Evolutionary conservation across 2,329 filamentous ascomycete species (phyloP).

Genomic region (Pseudonectria foliicola): DNA sequence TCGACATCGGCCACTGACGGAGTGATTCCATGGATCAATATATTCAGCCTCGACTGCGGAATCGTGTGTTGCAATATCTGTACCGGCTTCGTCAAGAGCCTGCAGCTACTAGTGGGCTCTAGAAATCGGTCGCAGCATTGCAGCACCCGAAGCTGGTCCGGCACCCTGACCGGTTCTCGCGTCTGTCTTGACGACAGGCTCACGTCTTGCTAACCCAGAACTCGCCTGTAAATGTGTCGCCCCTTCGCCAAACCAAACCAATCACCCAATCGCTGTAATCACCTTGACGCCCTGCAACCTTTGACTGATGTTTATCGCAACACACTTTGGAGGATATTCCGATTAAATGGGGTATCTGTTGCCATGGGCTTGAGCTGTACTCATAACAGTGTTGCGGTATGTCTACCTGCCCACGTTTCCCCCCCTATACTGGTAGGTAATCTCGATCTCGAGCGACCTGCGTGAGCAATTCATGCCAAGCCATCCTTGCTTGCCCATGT

Average conservation of each 20-base stretch:
- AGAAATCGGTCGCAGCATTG: constrained; percentile 18
- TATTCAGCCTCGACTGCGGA: constrained; percentile 26
- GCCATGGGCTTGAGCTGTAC: too few species aligned
- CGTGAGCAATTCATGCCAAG: too few species aligned
- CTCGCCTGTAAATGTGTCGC: constrained; percentile 27
- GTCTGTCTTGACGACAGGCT: constrained; percentile 20
- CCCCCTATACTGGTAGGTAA: too few species aligned
- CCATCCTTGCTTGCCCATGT: too few species aligned
- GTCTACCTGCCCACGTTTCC: too few species aligned
- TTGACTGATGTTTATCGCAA: constrained; percentile 8
- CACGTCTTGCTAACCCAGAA: constrained; percentile 20
- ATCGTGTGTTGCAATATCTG: constrained; percentile 23
- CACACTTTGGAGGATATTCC: not conserved
- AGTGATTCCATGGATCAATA: constrained; percentile 28
- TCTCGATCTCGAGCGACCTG: too few species aligned
- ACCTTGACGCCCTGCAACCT: constrained; percentile 18
- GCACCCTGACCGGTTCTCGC: constrained; percentile 10
- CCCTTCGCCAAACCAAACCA: constrained; percentile 16
- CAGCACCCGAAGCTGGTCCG: constrained; percentile 17
- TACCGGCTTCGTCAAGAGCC: constrained; percentile 22
- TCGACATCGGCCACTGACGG: constrained; percentile 26
- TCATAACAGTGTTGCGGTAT: too few species aligned
- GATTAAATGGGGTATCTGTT: too few species aligned
- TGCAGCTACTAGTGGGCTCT: constrained; percentile 17
- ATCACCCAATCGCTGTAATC: constrained; percentile 26